These are phyloP conservation scores for Sphagnum fallax DNA, from an alignment of 228 moss, liverwort and hornwort genomes.

Conservation along the genomic window DNA sequence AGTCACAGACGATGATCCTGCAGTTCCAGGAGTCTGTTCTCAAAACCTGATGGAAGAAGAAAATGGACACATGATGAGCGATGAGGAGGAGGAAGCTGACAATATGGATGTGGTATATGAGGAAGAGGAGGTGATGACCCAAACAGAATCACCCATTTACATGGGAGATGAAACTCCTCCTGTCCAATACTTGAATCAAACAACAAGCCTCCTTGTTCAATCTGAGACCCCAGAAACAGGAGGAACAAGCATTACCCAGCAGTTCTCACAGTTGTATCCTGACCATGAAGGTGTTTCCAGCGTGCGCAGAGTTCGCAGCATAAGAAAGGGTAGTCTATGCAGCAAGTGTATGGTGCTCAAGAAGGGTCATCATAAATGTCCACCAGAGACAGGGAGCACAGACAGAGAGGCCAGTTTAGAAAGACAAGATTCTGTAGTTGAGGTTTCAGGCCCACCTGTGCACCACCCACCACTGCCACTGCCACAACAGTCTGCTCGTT, in stretches of 20 bases:
- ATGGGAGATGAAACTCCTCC: slow-evolving; percentile 28
- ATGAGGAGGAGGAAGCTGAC: slow-evolving; percentile 9
- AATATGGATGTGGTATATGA: slow-evolving; percentile 14
- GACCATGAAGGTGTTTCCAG: slow-evolving; percentile 10
- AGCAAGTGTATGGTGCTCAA: slow-evolving; percentile 17
- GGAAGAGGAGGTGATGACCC: slow-evolving; percentile 11
- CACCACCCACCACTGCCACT: slow-evolving; percentile 36
- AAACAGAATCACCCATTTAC: slow-evolving; percentile 19
- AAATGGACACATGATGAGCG: too few species aligned
- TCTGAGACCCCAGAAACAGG: too few species aligned
- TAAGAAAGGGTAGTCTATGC: slow-evolving; percentile 11
- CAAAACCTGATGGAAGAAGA: too few species aligned
- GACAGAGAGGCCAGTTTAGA: slow-evolving; percentile 29
- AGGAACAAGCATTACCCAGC: too few species aligned
- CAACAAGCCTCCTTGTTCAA: too few species aligned
- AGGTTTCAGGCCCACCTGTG: slow-evolving; percentile 23
- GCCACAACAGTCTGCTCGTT: slow-evolving; percentile 34
- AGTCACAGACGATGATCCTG: too few species aligned
- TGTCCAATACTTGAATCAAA: too few species aligned
- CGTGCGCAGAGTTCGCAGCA: slow-evolving; percentile 2
- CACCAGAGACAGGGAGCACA: slow-evolving; percentile 23
- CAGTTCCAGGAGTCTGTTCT: too few species aligned
- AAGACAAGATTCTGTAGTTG: slow-evolving; percentile 28
- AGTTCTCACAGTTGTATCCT: slow-evolving; percentile 6
- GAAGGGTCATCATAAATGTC: slow-evolving; percentile 20